Evolutionary conservation across 1,139 yeast species (phyloP), one percentile per base, ranked within the genome.

Genomic region (Meyerozyma sp.): DNA sequence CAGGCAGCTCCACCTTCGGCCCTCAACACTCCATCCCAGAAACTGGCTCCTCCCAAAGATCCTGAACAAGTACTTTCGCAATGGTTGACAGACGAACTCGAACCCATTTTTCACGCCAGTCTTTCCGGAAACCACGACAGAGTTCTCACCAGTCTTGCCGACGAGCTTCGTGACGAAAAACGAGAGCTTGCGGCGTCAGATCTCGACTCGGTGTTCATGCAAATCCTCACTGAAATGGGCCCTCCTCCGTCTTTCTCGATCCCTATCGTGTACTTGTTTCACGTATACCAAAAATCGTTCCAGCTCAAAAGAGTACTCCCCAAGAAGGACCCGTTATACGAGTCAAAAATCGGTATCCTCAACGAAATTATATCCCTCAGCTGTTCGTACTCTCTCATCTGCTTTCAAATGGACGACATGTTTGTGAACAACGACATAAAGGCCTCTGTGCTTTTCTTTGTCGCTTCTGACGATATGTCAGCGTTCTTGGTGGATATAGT

Each of bases 351-450:
- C 1, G 58, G 58, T 3, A 53, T 81, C 3, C 61, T 82, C 42
- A 68, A 70, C 43, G 80, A 80, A 46, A 65, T 80, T 27, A 70
- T 78, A 40, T 63, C 81, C 41, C 67, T 83, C 40, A 62, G 81
- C 11, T 69, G 84, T 13, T 81, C 86, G 20, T 88, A 83, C 61
- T 89, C 89, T 0, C 70, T 82, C 30, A 81, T 87, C 32, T 65
- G 84, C 32, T 81, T 87, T 55, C 89, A 82, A 57, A 76, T 82
- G 8, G 81, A 84, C 3, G 90, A 82, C 46, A 77, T 84, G 82
- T 82, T 82, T 48, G 52, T 71, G 32, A 66, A 70, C 44, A 65
- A 67, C 47, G 68, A 74, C 43, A 48, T 70, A 23, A 49, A 60
- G 8, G 47, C 48, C 5, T 54, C 68, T 1, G 55, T 70, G 11